Base-by-base conservation (phyloP, 1,139 yeast genomes). In the Pichiaceae sp. region DNA sequence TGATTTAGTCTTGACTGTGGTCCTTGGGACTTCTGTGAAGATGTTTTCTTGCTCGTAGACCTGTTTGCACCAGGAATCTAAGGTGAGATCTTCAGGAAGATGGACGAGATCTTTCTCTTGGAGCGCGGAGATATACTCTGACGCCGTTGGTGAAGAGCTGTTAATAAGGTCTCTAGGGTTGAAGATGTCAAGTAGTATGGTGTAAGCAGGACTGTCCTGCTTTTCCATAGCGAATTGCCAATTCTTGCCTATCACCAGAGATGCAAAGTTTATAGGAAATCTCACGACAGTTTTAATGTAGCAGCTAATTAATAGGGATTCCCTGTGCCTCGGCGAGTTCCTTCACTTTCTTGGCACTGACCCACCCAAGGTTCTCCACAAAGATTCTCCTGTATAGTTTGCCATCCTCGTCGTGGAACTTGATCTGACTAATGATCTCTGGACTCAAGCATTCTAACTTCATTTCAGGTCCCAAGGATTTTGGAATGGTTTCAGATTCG, bases 291-390 rank as follows among this genome's bases (percentile, higher is more conserved):
- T 39, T 64, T 72, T 8, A 14, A 5, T 25, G 28, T 25, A 8
- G 28, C 16, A 12, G 6, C 16, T 25, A 25, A 11, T 25, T 15
- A 8, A 15, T 12, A 5, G 16, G 16, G n/a, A 25, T 25, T 25
- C 28, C 28, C n/a, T 25, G 28, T 8, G n/a, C 28, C n/a, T 25
- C 28, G 14, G 28, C 28, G 14, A 25, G 14, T 34, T 47, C 50
- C 38, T 59, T 62, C 30, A 70, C 47, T 37, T 56, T 52, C 27
- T 56, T 57, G 2, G 60, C 48, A 1, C 70, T 57, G 2, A 69
- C 60, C 81, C 81, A 75, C 0, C 80, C 80, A 33, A 72, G 53
- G 3, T 68, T 68, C 1, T 76, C 78, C 18, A 74, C 56, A 42
- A 68, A 70, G 4, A 74, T 49, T 25, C 80, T 53, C 31, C 72